Base-by-base conservation (phyloP, 371 early-diverging fungal genomes). In the Rhizopus delemar region DNA sequence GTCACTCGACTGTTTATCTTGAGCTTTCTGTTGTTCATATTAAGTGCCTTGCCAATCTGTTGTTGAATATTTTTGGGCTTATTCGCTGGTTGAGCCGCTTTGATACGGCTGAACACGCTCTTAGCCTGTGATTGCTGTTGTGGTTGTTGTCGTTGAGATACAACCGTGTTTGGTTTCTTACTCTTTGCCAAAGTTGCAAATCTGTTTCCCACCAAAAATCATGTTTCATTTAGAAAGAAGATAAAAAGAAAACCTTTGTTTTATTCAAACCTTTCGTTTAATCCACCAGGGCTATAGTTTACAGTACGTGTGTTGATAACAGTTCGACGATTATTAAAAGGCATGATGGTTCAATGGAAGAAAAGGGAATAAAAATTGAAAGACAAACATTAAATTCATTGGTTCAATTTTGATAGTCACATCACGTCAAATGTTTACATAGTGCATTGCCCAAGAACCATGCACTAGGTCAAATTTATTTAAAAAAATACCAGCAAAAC, bases 81-180 rank as follows among this genome's bases (percentile, higher is more conserved):
- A 34, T 59, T 66, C n/a, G 46, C 51, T 15, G 60, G 38, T n/a
- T 63, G 64, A 8, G 53, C 55, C 5, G 64, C 71, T 46, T 73
- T 66, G 54, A 77, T 58, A 53, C 77, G 74, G 50, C 69, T 66
- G 22, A 77, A 77, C 0, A 77, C 74, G 51, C 70, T 75, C 62
- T 63, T 70, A 65, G 67, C 39, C 8, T 12, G 39, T 39, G 39
- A 39, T 8, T 43, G 8, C 15, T 43, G 43, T 11, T 15, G 43
- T 11, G 43, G 11, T 43, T 43, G 43, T 11, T 13, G 11, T 43
- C 43, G 38, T 53, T 53, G 41, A 16, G 35, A 31, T n/a, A 33
- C 52, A 58, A 34, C 11, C 34, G 31, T 46, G 28, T 51, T 50
- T 62, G 57, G n/a, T 15, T 46, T 36, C 34, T 9, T 32, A n/a